Conservation (phyloP, 352 stramenopile species). For the Phytophthora kernoviae region DNA sequence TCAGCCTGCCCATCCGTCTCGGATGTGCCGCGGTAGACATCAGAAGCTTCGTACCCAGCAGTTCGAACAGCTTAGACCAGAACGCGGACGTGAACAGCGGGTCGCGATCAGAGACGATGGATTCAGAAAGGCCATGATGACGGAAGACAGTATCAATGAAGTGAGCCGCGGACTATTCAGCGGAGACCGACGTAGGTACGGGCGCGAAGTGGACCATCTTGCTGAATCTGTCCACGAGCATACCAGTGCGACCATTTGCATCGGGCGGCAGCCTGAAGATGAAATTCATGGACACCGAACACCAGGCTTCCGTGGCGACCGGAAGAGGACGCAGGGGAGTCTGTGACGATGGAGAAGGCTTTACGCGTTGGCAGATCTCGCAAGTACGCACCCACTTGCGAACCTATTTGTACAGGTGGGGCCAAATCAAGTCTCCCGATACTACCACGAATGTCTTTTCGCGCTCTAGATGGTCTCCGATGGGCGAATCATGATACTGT, state of each 20-base stretch:
- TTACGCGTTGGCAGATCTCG: slow-evolving; percentile 24
- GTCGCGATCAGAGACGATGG: background rate
- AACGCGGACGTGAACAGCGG: slow-evolving; percentile 12
- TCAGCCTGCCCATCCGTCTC: slow-evolving; percentile 35
- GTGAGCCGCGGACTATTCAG: slow-evolving; percentile 1
- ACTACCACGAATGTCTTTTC: slow-evolving; percentile 23
- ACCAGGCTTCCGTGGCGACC: slow-evolving; percentile 10
- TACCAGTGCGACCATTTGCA: background rate
- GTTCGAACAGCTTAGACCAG: slow-evolving; percentile 8
- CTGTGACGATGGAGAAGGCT: background rate
- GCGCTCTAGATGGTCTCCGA: slow-evolving; percentile 10
- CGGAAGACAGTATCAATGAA: slow-evolving; percentile 15
- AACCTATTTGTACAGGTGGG: slow-evolving; percentile 18
- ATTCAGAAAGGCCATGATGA: slow-evolving; percentile 11
- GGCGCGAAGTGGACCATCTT: slow-evolving; percentile 29
- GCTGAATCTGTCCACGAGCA: slow-evolving; percentile 33
- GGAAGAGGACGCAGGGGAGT: slow-evolving; percentile 12
- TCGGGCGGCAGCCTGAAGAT: slow-evolving; percentile 15
- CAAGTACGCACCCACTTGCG: slow-evolving; percentile 23
- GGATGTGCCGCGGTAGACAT: slow-evolving; percentile 28
- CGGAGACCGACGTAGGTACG: background rate
- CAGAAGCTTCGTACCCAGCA: slow-evolving; percentile 8
- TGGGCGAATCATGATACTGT: slow-evolving; percentile 20
- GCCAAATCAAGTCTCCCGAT: slow-evolving; percentile 19
- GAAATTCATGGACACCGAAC: slow-evolving; percentile 20